Evolutionary conservation across 139 green algal species (phyloP).

Genomic region (Chlorella ohadii): DNA sequence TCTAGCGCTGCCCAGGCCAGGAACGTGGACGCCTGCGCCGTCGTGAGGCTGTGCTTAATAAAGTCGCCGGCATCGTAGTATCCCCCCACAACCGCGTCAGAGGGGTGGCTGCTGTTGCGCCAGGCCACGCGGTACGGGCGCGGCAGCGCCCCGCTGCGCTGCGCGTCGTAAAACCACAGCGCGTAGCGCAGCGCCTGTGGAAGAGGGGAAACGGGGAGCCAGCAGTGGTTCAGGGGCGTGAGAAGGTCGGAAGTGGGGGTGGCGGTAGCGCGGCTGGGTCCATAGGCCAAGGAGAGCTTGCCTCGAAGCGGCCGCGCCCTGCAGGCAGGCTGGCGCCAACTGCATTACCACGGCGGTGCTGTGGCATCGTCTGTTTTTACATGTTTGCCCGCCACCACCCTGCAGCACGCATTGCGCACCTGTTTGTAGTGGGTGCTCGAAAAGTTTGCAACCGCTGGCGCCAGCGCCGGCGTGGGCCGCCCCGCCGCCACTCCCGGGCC

Average conservation of each 20-base stretch:
- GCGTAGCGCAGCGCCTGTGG: constrained; percentile 29
- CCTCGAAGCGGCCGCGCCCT: no score
- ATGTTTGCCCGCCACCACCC: no score
- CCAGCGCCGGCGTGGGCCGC: neutral
- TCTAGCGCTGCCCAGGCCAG: constrained; percentile 64
- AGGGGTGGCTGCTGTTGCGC: constrained; percentile 33
- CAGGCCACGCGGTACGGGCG: constrained; percentile 52
- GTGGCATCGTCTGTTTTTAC: no score
- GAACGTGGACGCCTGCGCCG: constrained; percentile 50
- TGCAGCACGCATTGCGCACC: no score
- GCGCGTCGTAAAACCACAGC: constrained; percentile 57
- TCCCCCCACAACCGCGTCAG: constrained; percentile 41
- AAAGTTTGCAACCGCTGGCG: neutral
- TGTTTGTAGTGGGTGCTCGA: constrained; percentile 1
- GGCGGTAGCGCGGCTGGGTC: no score
- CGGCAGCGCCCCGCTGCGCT: constrained; percentile 52
- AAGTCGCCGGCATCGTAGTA: constrained; percentile 57
- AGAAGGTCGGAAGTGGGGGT: no score
- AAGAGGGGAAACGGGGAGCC: neutral
- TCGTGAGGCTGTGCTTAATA: constrained; percentile 72
- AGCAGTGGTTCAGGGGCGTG: no score
- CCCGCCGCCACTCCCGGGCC: neutral
- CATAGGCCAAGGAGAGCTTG: no score
- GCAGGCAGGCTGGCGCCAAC: no score
- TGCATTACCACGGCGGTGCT: no score